Percentiles rank a stretch among this genome's conserved stretches.
phyloP scores from a whole-genome alignment of 495 filamentous ascomycete species.

The Evansstolkia leycettana region DNA sequence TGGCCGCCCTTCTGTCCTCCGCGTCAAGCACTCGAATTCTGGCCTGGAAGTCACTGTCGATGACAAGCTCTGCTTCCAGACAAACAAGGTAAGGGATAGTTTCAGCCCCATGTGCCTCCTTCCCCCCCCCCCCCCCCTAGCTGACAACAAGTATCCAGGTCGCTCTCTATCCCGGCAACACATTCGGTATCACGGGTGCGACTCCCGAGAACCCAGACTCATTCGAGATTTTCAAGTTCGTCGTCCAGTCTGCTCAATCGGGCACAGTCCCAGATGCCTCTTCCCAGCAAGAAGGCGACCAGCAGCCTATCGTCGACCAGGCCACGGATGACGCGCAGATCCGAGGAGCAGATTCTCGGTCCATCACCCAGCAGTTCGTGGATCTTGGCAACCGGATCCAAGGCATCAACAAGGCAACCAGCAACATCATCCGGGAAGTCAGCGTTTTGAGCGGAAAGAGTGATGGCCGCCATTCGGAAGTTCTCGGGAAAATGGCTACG shows the following conservation, averaged over 20 bases:
- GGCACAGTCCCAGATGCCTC: constrained; percentile 7
- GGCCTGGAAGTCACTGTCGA: constrained; percentile 70
- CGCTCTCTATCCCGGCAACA: constrained; percentile 64
- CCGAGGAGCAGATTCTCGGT: background rate
- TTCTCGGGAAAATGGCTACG: constrained; percentile 30
- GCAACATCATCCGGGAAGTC: constrained; percentile 54
- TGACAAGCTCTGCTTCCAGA: constrained; percentile 73
- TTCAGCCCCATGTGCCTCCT: background rate
- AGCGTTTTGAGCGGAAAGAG: constrained; percentile 30
- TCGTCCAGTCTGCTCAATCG: constrained; percentile 40
- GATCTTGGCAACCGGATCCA: constrained; percentile 77
- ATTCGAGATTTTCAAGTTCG: constrained; percentile 84
- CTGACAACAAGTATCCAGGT: constrained; percentile 34
- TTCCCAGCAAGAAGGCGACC: constrained; percentile 23
- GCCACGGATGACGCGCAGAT: constrained; percentile 4
- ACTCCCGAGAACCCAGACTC: constrained; percentile 87
- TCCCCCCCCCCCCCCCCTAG: background rate
- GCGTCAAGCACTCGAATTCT: constrained; percentile 51
- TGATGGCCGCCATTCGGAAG: constrained; percentile 49
- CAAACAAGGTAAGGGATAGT: constrained; percentile 44
- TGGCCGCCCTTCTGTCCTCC: constrained; percentile 66
- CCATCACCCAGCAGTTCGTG: constrained; percentile 47
- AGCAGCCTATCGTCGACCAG: constrained; percentile 21
- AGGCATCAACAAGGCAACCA: constrained; percentile 57
- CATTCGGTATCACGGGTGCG: constrained; percentile 76